These are phyloP conservation scores for Nemania abortiva DNA, from an alignment of 2,329 filamentous ascomycete genomes.

Conservation along the genomic window DNA sequence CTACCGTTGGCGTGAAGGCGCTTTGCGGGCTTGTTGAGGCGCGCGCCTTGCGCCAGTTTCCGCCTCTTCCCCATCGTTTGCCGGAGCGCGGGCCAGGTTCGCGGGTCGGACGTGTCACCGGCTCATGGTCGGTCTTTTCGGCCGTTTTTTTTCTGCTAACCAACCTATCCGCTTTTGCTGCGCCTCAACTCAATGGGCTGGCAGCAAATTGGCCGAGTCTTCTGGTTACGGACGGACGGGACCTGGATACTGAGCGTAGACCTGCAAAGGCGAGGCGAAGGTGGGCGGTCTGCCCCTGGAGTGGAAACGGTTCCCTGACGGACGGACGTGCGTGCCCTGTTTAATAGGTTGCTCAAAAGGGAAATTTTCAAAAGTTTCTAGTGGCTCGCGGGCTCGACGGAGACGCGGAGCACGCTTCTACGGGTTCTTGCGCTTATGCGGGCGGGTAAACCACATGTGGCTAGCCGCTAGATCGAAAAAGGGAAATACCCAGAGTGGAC, in stretches of 20 bases:
- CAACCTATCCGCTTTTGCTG: too few species aligned
- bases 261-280: not conserved
- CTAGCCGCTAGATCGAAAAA: slow-evolving; percentile 17
- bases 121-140: slow-evolving; percentile 39
- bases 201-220: slow-evolving; percentile 2
- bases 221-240: not conserved
- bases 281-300: not conserved
- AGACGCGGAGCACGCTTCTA: slow-evolving; percentile 29
- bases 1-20: slow-evolving; percentile 27
- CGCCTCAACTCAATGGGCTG: not conserved
- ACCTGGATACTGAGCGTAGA: not conserved
- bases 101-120: slow-evolving; percentile 34
- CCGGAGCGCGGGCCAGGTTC: slow-evolving; percentile 18
- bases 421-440: slow-evolving; percentile 33
- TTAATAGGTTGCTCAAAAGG: slow-evolving; percentile 36
- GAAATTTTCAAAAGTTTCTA: slow-evolving; percentile 37
- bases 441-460: slow-evolving; percentile 30
- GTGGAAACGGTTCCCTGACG: slow-evolving; percentile 12
- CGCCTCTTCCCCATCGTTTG: slow-evolving; percentile 60
- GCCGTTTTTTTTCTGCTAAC: not conserved
- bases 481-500: slow-evolving; percentile 25
- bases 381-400: slow-evolving; percentile 33
- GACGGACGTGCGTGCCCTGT: slow-evolving; percentile 1
- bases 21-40: slow-evolving; percentile 40
- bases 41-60: slow-evolving; percentile 44